These are phyloP conservation scores for Colletotrichum liaoningense DNA, from an alignment of 2,329 filamentous ascomycete species.

Conservation along the genomic window DNA sequence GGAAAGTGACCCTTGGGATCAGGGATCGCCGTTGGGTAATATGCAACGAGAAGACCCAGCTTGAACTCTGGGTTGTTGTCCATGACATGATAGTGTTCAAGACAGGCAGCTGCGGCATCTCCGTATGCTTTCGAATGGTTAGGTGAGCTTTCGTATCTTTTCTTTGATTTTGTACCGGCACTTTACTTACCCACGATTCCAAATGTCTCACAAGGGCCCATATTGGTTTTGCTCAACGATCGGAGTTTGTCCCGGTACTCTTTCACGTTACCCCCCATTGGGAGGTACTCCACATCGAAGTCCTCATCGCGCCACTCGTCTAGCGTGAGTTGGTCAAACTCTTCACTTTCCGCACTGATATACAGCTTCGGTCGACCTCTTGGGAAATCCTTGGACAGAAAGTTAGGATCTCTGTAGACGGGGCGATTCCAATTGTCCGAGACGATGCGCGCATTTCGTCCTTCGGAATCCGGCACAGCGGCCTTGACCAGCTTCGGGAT, in stretches of 20 bases:
- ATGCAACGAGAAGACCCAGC: constrained; percentile 55
- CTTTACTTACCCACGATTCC: constrained; percentile 52
- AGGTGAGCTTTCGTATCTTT: neutral
- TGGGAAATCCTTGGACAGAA: constrained; percentile 54
- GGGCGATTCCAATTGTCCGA: constrained; percentile 45
- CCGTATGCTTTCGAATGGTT: constrained; percentile 49
- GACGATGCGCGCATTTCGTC: constrained; percentile 45
- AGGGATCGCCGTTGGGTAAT: constrained; percentile 57
- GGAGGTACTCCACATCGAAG: constrained; percentile 55
- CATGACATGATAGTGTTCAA: constrained; percentile 57
- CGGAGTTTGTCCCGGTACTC: constrained; percentile 50
- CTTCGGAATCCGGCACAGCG: constrained; percentile 45
- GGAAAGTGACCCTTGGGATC: constrained; percentile 55
- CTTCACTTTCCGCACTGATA: constrained; percentile 54
- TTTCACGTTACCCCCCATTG: constrained; percentile 48
- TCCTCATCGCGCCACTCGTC: constrained; percentile 55
- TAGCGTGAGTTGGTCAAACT: constrained; percentile 53
- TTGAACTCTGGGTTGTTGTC: constrained; percentile 58
- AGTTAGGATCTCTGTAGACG: constrained; percentile 54
- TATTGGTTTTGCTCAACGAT: constrained; percentile 44
- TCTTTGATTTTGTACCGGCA: neutral
- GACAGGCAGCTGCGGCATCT: constrained; percentile 54
- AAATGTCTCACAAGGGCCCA: constrained; percentile 55
- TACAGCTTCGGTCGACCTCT: constrained; percentile 52
- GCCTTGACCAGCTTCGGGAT: constrained; percentile 45